Base-by-base conservation (phyloP, 192 early-diverging fungal genomes). In the Pilaira anomala region DNA sequence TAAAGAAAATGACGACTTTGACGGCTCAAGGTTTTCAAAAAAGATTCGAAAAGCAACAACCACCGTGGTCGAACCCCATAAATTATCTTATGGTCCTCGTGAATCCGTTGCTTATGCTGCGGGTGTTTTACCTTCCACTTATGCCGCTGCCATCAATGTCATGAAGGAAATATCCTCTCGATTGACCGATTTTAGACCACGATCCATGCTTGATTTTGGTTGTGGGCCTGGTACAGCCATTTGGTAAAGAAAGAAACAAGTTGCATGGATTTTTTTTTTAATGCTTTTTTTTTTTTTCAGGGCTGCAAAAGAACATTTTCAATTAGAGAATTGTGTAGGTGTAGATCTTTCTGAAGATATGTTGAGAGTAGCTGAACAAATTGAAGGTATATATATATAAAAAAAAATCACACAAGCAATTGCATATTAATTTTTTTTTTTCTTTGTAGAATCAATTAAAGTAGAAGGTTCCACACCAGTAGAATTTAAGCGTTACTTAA, bases 171-270 rank as follows among this genome's bases (percentile, higher is more conserved):
- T 91, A 2, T 62, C 69, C 2, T 69, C 60, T 29, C 75, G 93
- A n/a, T 25, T 91, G 14, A 85, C 88, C 1, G 77, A 75, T 14
- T 83, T 91, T 59, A 40, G 54, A 0, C 91, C 91, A 0, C 66
- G 40, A 25, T 74, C 66, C 7, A 69, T 92, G 12, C 57, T 93
- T 58, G 93, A 95, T 74, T 93, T 93, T 73, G 93, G 89, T 21
- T 82, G 81, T 0, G 93, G 93, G 4, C 89, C 93, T 2, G 93
- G 87, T n/a, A 87, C 89, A 5, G 90, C 78, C 6, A 76, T 93
- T 21, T 95, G 91, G 83, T 83, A 79, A 29, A 55, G 0, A 12
- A 0, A 24, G 1, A 3, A 12, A 0, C 1, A 2, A 16, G 11
- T 9, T 13, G 25, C 9, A 16, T 14, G 11, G 0, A 28, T 49